These are phyloP conservation scores for Fusarium mundagurra DNA, from an alignment of 2,329 filamentous ascomycete species.

Conservation along the genomic window DNA sequence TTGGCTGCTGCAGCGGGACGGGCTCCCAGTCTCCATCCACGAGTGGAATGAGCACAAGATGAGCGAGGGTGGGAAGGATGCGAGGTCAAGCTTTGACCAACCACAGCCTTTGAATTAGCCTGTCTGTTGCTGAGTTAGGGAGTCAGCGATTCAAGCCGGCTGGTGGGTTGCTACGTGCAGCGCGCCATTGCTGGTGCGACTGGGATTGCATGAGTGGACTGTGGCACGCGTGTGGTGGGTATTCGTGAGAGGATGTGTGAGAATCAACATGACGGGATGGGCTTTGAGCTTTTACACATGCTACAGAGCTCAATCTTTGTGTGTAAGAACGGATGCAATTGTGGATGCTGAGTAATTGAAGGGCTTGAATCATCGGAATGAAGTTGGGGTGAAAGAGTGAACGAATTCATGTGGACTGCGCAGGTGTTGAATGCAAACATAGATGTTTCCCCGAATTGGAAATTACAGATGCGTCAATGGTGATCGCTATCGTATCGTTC, in stretches of 20 bases:
- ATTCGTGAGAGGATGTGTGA: constrained; percentile 28
- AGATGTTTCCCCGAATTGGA: not conserved
- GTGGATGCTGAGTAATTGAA: constrained; percentile 2
- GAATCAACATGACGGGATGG: constrained; percentile 11
- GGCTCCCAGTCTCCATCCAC: constrained; percentile 30
- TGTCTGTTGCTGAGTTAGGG: constrained; percentile 45
- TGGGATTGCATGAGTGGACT: constrained; percentile 36
- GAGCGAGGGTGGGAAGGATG: constrained; percentile 34
- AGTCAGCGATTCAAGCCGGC: constrained; percentile 39
- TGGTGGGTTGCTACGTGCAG: constrained; percentile 36
- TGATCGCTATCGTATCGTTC: not conserved
- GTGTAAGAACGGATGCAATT: constrained; percentile 15
- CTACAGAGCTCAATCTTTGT: constrained; percentile 1
- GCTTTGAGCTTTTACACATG: constrained; percentile 15
- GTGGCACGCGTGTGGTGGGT: constrained; percentile 31
- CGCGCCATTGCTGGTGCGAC: constrained; percentile 39
- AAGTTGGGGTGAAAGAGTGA: not conserved
- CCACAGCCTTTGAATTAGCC: constrained; percentile 31
- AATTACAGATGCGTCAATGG: not conserved
- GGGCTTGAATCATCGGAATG: constrained; percentile 4
- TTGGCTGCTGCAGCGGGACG: constrained; percentile 28
- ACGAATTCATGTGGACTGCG: not conserved
- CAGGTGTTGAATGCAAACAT: not conserved
- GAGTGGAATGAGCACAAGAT: constrained; percentile 39
- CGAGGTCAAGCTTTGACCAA: constrained; percentile 36